phyloP scores from a whole-genome alignment of 2,329 filamentous ascomycete species.

The Penicillium sp. region DNA sequence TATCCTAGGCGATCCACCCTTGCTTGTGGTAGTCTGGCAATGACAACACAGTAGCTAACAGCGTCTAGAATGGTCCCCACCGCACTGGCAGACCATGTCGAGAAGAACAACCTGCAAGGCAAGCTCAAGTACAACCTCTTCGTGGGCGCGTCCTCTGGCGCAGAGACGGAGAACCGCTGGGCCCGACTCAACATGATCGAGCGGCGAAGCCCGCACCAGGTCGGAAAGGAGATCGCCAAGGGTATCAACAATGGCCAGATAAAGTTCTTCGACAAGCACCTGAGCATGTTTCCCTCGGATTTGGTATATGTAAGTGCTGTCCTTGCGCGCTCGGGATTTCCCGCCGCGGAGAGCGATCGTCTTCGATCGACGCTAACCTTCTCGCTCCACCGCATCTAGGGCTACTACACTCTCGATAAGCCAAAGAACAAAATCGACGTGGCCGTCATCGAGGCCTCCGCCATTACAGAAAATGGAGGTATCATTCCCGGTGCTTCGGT shows the following conservation, averaged over 20 bases:
- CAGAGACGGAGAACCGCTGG: slow-evolving; percentile 92
- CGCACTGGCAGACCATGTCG: slow-evolving; percentile 84
- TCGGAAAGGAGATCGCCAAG: slow-evolving; percentile 87
- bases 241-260: slow-evolving; percentile 88
- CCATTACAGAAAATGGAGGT: slow-evolving; percentile 85
- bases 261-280: slow-evolving; percentile 91
- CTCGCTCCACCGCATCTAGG: slow-evolving; percentile 48
- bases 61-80: slow-evolving; percentile 73
- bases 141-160: slow-evolving; percentile 85
- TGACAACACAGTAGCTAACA: slow-evolving; percentile 17
- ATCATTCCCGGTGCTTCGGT: slow-evolving; percentile 87
- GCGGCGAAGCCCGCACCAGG: slow-evolving; percentile 81
- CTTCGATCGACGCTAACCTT: slow-evolving; percentile 13
- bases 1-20: no score
- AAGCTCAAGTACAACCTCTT: slow-evolving; percentile 86
- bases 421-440: slow-evolving; percentile 77
- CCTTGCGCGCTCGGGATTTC: slow-evolving; percentile 4
- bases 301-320: slow-evolving; percentile 70
- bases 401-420: slow-evolving; percentile 82
- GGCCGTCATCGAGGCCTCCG: slow-evolving; percentile 81
- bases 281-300: slow-evolving; percentile 90
- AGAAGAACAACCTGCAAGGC: slow-evolving; percentile 82
- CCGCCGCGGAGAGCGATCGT: slow-evolving; percentile 8
- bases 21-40: background rate
- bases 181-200: slow-evolving; percentile 90